These are phyloP conservation scores for Lactarius indigo DNA, from an alignment of 768 basidiomycete genomes.

Conservation along the genomic window DNA sequence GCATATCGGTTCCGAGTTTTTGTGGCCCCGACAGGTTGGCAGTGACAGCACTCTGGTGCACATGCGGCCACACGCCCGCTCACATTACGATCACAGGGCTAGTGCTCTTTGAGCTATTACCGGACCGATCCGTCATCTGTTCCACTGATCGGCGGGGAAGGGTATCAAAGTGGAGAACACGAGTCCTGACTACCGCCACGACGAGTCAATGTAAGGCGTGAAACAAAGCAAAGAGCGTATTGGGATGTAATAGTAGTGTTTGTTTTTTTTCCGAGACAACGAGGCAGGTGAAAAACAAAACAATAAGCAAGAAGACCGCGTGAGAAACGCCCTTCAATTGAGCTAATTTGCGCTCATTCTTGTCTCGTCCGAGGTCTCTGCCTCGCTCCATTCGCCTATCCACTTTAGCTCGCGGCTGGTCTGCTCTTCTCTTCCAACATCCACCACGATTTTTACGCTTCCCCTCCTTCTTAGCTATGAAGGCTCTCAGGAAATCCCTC, in stretches of 20 bases:
- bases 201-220: neutral
- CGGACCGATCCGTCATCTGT: neutral
- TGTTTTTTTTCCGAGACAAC: neutral
- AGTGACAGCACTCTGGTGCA: neutral
- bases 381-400: neutral
- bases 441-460: conserved; percentile 26
- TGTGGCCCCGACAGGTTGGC: neutral
- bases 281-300: neutral
- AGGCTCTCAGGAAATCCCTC: conserved; percentile 78
- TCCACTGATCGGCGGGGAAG: neutral
- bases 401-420: conserved; percentile 24
- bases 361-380: neutral
- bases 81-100: neutral
- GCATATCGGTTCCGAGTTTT: neutral
- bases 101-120: neutral
- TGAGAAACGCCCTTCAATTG: conserved; percentile 12
- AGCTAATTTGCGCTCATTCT: neutral
- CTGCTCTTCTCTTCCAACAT: conserved; percentile 27
- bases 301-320: conserved; percentile 11
- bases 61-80: neutral
- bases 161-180: no score
- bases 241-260: neutral
- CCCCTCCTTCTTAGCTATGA: conserved; percentile 49
- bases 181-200: neutral
- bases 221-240: conserved; percentile 1